phyloP scores from a whole-genome alignment of 2,329 filamentous ascomycete genomes.

The Sclerotiophoma versabilis region DNA sequence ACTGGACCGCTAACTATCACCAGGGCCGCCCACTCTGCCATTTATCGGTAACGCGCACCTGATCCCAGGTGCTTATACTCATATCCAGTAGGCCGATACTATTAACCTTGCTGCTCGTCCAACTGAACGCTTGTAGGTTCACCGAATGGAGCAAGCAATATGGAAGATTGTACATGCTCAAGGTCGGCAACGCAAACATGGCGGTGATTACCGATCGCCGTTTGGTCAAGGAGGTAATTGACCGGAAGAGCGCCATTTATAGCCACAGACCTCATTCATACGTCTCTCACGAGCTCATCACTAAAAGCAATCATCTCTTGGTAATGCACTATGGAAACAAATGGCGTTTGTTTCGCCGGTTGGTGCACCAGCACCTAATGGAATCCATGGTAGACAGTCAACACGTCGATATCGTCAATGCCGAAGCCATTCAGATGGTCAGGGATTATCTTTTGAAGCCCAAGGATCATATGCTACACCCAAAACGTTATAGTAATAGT shows the following conservation, averaged over 20 bases:
- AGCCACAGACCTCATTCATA: constrained; percentile 6
- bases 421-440: constrained; percentile 59
- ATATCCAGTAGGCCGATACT: constrained; percentile 5
- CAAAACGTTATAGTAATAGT: constrained; percentile 59
- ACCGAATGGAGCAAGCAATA: constrained; percentile 17
- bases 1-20: background rate
- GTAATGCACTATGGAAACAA: constrained; percentile 56
- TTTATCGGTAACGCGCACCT: constrained; percentile 15
- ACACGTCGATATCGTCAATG: constrained; percentile 54
- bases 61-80: constrained; percentile 13
- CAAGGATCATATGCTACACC: constrained; percentile 55
- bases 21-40: constrained; percentile 5
- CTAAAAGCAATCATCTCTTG: constrained; percentile 56
- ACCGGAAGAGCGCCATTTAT: constrained; percentile 14
- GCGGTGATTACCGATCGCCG: constrained; percentile 13
- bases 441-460: constrained; percentile 53
- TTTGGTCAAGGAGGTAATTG: constrained; percentile 8
- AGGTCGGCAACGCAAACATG: constrained; percentile 8
- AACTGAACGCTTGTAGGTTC: background rate
- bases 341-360: constrained; percentile 56
- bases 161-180: constrained; percentile 17
- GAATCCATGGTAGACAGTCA: constrained; percentile 55
- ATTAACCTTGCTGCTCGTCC: background rate
- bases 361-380: constrained; percentile 52
- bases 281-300: constrained; percentile 46